Base-by-base conservation (phyloP, 1,284 basidiomycete genomes). In the Paramarasmius palmivorus region DNA sequence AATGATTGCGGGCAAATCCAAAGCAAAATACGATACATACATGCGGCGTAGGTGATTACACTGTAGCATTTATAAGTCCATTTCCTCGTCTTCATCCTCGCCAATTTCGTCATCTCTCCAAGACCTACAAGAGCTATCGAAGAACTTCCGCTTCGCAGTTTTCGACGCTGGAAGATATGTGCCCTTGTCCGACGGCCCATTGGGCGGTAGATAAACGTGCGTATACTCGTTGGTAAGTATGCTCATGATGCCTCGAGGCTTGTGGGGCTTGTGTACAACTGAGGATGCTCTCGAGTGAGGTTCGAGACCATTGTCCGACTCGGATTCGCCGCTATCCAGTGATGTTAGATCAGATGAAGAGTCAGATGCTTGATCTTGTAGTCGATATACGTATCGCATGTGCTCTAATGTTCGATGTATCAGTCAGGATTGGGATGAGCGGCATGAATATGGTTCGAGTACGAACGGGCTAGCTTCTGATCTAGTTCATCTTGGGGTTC, bases 391-490 rank as follows among this genome's bases (percentile, higher is more conserved):
- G 62, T 29, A 67, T 58, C 25, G 60, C 37, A 14, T 41, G 58
- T 58, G 64, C 63, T 44, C 62, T 44, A 22, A n/a, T n/a, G 20
- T 8, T 63, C 20, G 23, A 59, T 55, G 63, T n/a, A n/a, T 46
- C 46, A 20, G 19, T 65, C n/a, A 17, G 41, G 12, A 10, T 32
- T 12, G 22, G 22, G 35, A 41, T 10, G 17, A 23, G n/a, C n/a
- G n/a, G n/a, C n/a, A n/a, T 14, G 22, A 20, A 38, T 15, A 36
- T 3, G 20, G 17, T 17, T 3, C 4, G 14, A n/a, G 25, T 17
- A 74, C 86, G 67, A 65, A 91, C 89, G 85, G 10, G 87, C 86
- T 38, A 92, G 73, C 51, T 74, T 75, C 51, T 83, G 80, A 61
- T 92, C 90, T 35, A 91, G 64, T 17, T 83, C 80, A 57, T 89